Conservation (phyloP, 306 rosid genomes). For the Arachis hypogaea region DNA sequence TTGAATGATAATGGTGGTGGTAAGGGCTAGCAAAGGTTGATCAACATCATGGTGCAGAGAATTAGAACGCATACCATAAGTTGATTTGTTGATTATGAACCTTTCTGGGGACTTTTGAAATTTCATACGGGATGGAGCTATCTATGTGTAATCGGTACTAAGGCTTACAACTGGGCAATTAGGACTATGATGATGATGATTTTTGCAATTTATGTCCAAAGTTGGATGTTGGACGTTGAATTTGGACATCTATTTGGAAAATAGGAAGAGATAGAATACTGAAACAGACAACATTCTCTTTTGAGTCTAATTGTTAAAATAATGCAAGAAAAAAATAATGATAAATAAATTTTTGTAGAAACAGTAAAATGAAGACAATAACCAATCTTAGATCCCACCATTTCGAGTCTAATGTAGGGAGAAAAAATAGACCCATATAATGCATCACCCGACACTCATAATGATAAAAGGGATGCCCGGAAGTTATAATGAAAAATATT, state of each 20-base stretch:
- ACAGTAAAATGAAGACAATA: not conserved
- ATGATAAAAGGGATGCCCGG: too few relatives aligned
- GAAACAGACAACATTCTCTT: not conserved
- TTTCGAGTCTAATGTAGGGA: not conserved
- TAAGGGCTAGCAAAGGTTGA: slow-evolving; percentile 20
- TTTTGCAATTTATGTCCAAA: not conserved
- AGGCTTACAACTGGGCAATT: not conserved
- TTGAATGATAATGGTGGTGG: slow-evolving; percentile 16
- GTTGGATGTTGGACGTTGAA: not conserved
- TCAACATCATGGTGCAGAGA: not conserved
- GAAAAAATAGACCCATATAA: too few relatives aligned
- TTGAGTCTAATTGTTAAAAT: too few relatives aligned
- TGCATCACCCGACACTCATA: not conserved
- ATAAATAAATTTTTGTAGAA: not conserved
- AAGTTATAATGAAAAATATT: too few relatives aligned
- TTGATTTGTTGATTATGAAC: not conserved
- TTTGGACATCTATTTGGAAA: not conserved
- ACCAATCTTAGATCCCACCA: not conserved
- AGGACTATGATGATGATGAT: not conserved
- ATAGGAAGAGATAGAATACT: not conserved
- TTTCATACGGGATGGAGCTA: not conserved
- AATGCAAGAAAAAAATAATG: not conserved
- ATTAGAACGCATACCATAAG: slow-evolving; percentile 28
- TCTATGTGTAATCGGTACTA: not conserved
- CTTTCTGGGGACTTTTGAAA: not conserved